These are phyloP conservation scores for Aciculoconidium aculeatum DNA, from an alignment of 805 yeast species.

Conservation along the genomic window DNA sequence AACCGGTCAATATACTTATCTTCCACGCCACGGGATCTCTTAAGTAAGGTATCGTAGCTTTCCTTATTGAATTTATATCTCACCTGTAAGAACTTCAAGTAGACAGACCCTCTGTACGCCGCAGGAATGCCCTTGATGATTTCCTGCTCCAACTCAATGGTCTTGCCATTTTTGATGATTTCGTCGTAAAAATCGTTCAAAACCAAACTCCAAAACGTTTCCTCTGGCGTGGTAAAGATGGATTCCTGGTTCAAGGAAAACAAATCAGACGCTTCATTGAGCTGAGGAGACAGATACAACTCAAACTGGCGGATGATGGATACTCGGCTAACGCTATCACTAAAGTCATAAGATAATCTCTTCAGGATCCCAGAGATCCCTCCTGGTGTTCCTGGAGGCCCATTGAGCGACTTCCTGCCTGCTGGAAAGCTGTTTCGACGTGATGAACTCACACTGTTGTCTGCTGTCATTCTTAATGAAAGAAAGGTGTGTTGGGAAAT, in stretches of 20 bases:
- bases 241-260: conserved; percentile 10
- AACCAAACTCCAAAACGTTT: conserved; percentile 15
- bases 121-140: conserved; percentile 27
- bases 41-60: conserved; percentile 23
- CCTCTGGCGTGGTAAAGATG: conserved; percentile 1
- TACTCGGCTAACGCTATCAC: conserved; percentile 18
- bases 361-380: conserved; percentile 7
- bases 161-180: conserved; percentile 5
- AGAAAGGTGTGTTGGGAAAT: no score
- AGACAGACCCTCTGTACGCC: conserved; percentile 24
- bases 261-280: conserved; percentile 24
- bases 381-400: no score
- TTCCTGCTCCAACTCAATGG: conserved; percentile 16
- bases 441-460: no score
- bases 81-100: conserved; percentile 27
- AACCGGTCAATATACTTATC: conserved; percentile 13
- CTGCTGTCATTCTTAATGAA: no score
- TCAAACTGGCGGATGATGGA: conserved; percentile 21
- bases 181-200: conserved; percentile 13
- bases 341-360: conserved; percentile 10
- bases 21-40: conserved; percentile 12
- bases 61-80: conserved; percentile 22
- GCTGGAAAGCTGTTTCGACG: no score
- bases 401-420: no score
- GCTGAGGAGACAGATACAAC: conserved; percentile 16